A percentile compares a stretch with the other conserved stretches of the same genome.
Conservation (phyloP, 805 yeast species). For the Wickerhamiella galacta region DNA sequence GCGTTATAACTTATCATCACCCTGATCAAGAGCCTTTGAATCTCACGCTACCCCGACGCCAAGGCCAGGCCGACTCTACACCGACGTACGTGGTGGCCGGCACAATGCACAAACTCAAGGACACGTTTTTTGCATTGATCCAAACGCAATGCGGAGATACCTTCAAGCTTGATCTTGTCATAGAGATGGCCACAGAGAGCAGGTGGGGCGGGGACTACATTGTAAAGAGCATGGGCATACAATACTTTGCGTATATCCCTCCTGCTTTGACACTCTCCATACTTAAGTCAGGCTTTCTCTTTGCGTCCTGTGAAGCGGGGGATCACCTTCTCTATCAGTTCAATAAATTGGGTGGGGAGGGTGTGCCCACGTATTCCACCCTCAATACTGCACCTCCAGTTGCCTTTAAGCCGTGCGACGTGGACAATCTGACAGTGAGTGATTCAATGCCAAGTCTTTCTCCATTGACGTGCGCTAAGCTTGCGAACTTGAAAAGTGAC, state of each 20-base stretch:
- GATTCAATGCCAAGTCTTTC: slow-evolving; percentile 1
- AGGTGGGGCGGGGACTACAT: too few relatives aligned
- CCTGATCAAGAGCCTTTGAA: slow-evolving; percentile 11
- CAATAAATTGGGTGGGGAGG: slow-evolving; percentile 52
- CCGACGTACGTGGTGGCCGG: slow-evolving; percentile 31
- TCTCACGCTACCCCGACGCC: slow-evolving; percentile 42
- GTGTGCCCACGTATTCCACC: too few relatives aligned
- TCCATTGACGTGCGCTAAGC: not conserved
- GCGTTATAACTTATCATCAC: slow-evolving; percentile 30
- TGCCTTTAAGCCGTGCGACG: slow-evolving; percentile 8
- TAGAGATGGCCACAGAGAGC: slow-evolving; percentile 24
- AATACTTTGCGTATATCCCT: slow-evolving; percentile 65
- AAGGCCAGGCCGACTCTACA: slow-evolving; percentile 6
- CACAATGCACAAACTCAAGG: slow-evolving; percentile 49
- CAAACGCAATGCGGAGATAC: slow-evolving; percentile 64
- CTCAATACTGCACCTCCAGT: not conserved
- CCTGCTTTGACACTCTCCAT: slow-evolving; percentile 38
- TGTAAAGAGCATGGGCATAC: slow-evolving; percentile 26
- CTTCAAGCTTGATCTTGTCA: slow-evolving; percentile 44
- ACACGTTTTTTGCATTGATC: slow-evolving; percentile 44
- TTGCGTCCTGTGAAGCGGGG: slow-evolving; percentile 44
- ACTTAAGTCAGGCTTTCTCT: slow-evolving; percentile 60
- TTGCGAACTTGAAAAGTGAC: not conserved
- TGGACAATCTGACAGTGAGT: slow-evolving; percentile 1
- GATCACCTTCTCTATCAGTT: slow-evolving; percentile 64